Conservation (phyloP, 352 stramenopile genomes). For the Globisporangium viniferum region DNA sequence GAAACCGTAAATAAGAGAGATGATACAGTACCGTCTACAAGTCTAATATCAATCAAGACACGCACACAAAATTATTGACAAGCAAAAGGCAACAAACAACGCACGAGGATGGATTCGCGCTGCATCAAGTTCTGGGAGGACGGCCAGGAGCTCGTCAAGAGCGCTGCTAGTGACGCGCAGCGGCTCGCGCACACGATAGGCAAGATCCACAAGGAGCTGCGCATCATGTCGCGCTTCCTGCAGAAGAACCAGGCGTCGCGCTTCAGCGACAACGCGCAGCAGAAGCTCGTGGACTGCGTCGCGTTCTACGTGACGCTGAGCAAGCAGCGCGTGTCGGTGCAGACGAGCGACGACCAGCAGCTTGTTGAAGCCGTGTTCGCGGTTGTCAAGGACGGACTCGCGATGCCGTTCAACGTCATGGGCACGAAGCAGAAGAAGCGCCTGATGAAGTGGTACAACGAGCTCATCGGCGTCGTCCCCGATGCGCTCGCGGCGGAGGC, state of each 20-base stretch:
- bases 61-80: background rate
- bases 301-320: conserved; percentile 60
- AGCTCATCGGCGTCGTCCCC: conserved; percentile 58
- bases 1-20: too few species aligned
- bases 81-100: background rate
- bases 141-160: conserved; percentile 47
- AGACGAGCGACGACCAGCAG: conserved; percentile 26
- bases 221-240: conserved; percentile 71
- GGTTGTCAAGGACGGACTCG: conserved; percentile 74
- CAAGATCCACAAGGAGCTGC: conserved; percentile 73
- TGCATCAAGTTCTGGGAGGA: conserved; percentile 81
- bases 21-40: background rate
- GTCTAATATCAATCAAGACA: background rate
- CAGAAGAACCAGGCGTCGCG: conserved; percentile 76
- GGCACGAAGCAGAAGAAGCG: conserved; percentile 81
- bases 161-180: conserved; percentile 14
- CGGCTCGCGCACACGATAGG: conserved; percentile 28
- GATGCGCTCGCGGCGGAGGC: conserved; percentile 32
- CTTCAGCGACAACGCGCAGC: conserved; percentile 78
- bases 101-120: conserved; percentile 47
- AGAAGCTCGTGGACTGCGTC: conserved; percentile 73
- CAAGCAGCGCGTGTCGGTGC: conserved; percentile 35
- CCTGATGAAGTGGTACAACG: conserved; percentile 84
- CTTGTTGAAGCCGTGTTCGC: conserved; percentile 59
- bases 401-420: conserved; percentile 83